Evolutionary conservation across 352 stramenopile species (phyloP).

Genomic region (Pythium volutum): DNA sequence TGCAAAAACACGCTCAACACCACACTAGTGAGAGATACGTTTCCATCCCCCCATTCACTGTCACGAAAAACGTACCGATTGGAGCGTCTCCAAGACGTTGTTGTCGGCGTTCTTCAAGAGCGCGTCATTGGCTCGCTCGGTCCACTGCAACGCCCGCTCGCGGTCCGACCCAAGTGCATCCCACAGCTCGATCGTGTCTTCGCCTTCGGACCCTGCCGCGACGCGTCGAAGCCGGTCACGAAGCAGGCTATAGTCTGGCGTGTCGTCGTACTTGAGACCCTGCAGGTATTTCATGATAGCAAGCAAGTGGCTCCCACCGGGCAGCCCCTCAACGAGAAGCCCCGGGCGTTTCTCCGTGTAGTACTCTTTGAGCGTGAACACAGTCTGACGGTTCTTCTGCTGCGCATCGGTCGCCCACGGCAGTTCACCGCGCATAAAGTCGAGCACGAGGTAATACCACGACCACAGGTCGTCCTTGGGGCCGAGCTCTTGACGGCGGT

Average conservation of each 20-base stretch:
- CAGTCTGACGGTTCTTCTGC: slow-evolving; percentile 79
- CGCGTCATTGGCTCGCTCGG: slow-evolving; percentile 43
- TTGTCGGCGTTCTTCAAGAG: slow-evolving; percentile 33
- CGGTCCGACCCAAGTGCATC: slow-evolving; percentile 37
- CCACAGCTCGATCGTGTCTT: slow-evolving; percentile 46
- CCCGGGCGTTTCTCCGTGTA: slow-evolving; percentile 73
- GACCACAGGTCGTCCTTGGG: slow-evolving; percentile 88
- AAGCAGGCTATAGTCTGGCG: slow-evolving; percentile 64
- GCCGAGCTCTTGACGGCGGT: slow-evolving; percentile 72
- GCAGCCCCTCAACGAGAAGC: slow-evolving; percentile 70
- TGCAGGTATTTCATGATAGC: slow-evolving; percentile 79
- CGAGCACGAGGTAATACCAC: slow-evolving; percentile 87
- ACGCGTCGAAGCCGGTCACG: slow-evolving; percentile 38
- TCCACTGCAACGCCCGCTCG: slow-evolving; percentile 60
- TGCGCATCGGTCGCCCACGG: slow-evolving; percentile 81
- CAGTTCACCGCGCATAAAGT: slow-evolving; percentile 84
- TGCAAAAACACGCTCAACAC: slow-evolving; percentile 12
- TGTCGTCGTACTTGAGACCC: slow-evolving; percentile 67
- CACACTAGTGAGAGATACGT: not conserved
- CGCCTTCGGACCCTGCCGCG: slow-evolving; percentile 30
- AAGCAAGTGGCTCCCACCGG: slow-evolving; percentile 62
- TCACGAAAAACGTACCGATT: slow-evolving; percentile 32
- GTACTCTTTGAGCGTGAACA: slow-evolving; percentile 80
- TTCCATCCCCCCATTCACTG: not conserved
- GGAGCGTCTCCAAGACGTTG: slow-evolving; percentile 42